phyloP scores from a whole-genome alignment of 495 filamentous ascomycete genomes.

The Halenospora varia region DNA sequence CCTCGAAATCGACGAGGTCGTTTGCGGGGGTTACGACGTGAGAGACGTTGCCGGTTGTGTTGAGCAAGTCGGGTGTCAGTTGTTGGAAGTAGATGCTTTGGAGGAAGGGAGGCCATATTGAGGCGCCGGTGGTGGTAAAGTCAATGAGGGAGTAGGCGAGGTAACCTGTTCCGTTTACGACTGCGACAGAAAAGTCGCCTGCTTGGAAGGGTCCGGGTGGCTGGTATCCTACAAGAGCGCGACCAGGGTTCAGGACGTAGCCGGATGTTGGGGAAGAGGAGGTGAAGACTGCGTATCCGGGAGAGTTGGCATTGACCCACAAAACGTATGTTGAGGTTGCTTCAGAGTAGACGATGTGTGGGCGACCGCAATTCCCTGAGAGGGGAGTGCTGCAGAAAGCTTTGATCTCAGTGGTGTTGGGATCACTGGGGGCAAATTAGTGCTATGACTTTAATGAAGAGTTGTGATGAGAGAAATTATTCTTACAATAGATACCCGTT shows the following conservation, averaged over 20 bases:
- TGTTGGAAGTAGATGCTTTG: slow-evolving; percentile 17
- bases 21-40: slow-evolving; percentile 8
- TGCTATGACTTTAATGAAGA: background rate
- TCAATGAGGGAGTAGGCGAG: slow-evolving; percentile 14
- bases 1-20: slow-evolving; percentile 14
- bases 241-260: background rate
- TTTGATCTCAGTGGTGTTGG: slow-evolving; percentile 6
- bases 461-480: background rate
- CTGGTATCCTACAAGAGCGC: slow-evolving; percentile 15
- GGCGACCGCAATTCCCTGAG: slow-evolving; percentile 11
- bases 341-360: slow-evolving; percentile 14
- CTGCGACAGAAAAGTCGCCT: slow-evolving; percentile 15
- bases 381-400: background rate
- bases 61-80: slow-evolving; percentile 11
- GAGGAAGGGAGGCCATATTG: slow-evolving; percentile 19
- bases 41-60: slow-evolving; percentile 14
- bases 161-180: slow-evolving; percentile 18
- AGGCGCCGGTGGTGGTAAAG: slow-evolving; percentile 12
- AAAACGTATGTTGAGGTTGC: slow-evolving; percentile 12
- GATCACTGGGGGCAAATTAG: background rate
- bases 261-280: slow-evolving; percentile 10
- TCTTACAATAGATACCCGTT: slow-evolving; percentile 14
- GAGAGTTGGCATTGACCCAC: slow-evolving; percentile 12
- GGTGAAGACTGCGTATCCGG: slow-evolving; percentile 14
- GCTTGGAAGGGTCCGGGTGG: slow-evolving; percentile 13